Conservation (phyloP, 2,329 filamentous ascomycete species). For the Pseudogymnoascus sp. region DNA sequence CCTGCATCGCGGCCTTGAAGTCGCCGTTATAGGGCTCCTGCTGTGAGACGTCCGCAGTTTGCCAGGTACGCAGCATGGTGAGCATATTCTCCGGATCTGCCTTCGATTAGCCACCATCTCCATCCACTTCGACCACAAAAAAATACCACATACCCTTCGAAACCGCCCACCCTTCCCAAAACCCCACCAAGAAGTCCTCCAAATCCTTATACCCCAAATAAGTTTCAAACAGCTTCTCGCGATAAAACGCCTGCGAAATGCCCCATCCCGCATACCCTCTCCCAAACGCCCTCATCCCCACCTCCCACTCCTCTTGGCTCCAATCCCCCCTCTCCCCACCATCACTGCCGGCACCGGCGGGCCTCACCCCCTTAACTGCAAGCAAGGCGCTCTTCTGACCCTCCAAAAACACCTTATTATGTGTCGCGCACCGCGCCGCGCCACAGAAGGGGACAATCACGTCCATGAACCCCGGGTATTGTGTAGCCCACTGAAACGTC, state of each 20-base stretch:
- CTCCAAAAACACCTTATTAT: constrained; percentile 63
- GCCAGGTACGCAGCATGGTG: constrained; percentile 73
- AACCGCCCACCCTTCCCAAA: constrained; percentile 70
- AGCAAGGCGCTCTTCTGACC: constrained; percentile 55
- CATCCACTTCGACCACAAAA: not conserved
- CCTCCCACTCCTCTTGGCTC: constrained; percentile 44
- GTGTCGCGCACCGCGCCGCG: constrained; percentile 54
- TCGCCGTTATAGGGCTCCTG: constrained; percentile 63
- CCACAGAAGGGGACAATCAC: constrained; percentile 60
- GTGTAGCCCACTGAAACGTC: constrained; percentile 51
- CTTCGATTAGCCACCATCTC: not conserved
- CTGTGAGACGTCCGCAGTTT: constrained; percentile 61
- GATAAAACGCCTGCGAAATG: constrained; percentile 72
- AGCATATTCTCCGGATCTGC: constrained; percentile 67
- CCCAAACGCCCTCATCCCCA: constrained; percentile 62
- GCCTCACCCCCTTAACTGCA: constrained; percentile 47
- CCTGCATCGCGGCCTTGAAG: constrained; percentile 57
- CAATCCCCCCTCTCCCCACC: constrained; percentile 40
- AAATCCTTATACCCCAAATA: constrained; percentile 58
- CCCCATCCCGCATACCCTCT: constrained; percentile 77
- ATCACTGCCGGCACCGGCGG: constrained; percentile 36
- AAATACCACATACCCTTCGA: constrained; percentile 45
- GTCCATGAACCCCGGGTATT: constrained; percentile 51
- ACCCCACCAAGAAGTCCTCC: constrained; percentile 66
- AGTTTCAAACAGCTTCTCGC: constrained; percentile 60